Percentiles rank a stretch among this genome's conserved stretches.
Conservation (phyloP, 352 stramenopile species). For the Pythium chondricola region DNA sequence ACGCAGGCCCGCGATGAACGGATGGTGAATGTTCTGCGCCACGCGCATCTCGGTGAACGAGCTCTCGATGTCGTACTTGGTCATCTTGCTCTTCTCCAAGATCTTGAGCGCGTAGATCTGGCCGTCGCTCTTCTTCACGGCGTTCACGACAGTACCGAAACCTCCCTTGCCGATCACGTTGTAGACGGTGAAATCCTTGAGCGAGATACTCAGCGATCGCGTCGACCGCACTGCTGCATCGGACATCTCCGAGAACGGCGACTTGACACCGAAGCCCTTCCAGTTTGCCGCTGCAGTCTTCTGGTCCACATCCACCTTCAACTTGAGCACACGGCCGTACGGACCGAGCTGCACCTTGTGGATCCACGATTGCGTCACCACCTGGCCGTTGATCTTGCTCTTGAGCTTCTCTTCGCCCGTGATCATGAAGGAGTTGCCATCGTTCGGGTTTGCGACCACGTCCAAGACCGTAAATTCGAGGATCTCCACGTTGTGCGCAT, state of each 20-base stretch:
- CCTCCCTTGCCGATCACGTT: slow-evolving; percentile 87
- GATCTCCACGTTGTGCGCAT: slow-evolving; percentile 73
- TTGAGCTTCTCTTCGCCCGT: slow-evolving; percentile 81
- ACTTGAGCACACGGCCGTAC: slow-evolving; percentile 74
- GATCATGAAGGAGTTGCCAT: slow-evolving; percentile 63
- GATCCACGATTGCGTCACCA: slow-evolving; percentile 72
- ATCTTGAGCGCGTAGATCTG: slow-evolving; percentile 91
- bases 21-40: slow-evolving; percentile 85
- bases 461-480: slow-evolving; percentile 76
- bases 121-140: slow-evolving; percentile 86
- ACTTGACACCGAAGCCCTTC: slow-evolving; percentile 78
- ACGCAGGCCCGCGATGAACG: slow-evolving; percentile 78
- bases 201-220: slow-evolving; percentile 79
- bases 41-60: slow-evolving; percentile 88
- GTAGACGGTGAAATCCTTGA: slow-evolving; percentile 88
- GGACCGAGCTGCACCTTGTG: slow-evolving; percentile 75
- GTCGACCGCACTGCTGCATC: slow-evolving; percentile 78
- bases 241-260: slow-evolving; percentile 72
- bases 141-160: slow-evolving; percentile 87
- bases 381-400: slow-evolving; percentile 61
- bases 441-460: slow-evolving; percentile 37
- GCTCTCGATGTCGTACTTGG: slow-evolving; percentile 86
- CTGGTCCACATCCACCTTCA: slow-evolving; percentile 72
- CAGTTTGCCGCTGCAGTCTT: slow-evolving; percentile 66
- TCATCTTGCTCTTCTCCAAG: slow-evolving; percentile 87